phyloP scores from a whole-genome alignment of 2,329 filamentous ascomycete species.

The Penicillium sp. region DNA sequence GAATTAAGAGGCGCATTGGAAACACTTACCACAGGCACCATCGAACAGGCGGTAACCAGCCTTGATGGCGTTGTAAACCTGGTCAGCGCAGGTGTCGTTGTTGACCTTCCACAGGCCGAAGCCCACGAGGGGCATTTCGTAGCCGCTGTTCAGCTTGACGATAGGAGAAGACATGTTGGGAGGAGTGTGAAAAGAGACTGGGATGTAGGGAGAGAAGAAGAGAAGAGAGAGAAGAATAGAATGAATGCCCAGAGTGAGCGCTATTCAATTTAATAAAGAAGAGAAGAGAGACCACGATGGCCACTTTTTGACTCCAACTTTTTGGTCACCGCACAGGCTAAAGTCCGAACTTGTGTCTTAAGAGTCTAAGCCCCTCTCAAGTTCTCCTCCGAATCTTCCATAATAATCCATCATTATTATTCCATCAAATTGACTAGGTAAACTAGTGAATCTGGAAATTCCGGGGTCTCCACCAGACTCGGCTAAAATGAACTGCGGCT shows the following conservation, averaged over 20 bases:
- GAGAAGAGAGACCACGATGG: conserved; percentile 3
- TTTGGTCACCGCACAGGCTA: conserved; percentile 10
- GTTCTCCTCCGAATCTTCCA: background rate
- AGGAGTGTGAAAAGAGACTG: background rate
- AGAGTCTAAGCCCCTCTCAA: background rate
- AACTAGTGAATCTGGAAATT: background rate
- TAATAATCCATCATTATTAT: too few relatives aligned
- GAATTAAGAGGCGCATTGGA: background rate
- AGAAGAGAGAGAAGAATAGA: background rate
- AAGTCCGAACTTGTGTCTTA: background rate
- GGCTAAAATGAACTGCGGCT: conserved; percentile 18
- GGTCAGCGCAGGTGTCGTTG: conserved; percentile 73
- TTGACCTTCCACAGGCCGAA: conserved; percentile 79
- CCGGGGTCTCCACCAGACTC: conserved; percentile 9
- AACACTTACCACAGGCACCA: conserved; percentile 60
- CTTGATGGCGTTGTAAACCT: conserved; percentile 75
- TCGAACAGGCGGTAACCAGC: conserved; percentile 66
- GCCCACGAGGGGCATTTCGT: conserved; percentile 51
- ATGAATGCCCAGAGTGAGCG: background rate
- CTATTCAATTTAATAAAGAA: conserved; percentile 9
- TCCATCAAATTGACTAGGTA: too few relatives aligned
- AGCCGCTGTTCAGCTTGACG: conserved; percentile 38
- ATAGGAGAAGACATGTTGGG: conserved; percentile 34
- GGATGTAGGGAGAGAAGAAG: background rate
- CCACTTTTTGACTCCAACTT: background rate